These are phyloP conservation scores for Ochetophila trinervis DNA, from an alignment of 306 rosid genomes.

Conservation along the genomic window DNA sequence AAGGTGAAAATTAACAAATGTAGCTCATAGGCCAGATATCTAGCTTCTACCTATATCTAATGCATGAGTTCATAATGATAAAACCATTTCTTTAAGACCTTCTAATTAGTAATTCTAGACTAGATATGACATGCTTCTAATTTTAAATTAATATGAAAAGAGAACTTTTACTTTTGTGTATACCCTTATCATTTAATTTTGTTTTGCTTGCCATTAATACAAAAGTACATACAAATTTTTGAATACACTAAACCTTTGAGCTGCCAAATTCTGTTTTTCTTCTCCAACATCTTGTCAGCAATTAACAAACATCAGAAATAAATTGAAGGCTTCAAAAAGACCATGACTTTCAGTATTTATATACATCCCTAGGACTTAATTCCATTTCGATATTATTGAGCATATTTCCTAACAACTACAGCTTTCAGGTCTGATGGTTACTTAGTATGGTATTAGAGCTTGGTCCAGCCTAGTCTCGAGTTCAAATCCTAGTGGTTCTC, in stretches of 20 bases:
- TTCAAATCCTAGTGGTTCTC: too few relatives aligned
- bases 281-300: not conserved
- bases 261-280: not conserved
- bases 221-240: not conserved
- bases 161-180: not conserved
- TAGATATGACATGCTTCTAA: too few relatives aligned
- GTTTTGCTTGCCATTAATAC: constrained; percentile 1
- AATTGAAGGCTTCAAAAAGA: not conserved
- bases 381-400: too few relatives aligned
- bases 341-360: not conserved
- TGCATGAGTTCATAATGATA: not conserved
- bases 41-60: too few relatives aligned
- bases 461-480: too few relatives aligned
- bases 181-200: not conserved
- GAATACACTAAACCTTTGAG: not conserved
- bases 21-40: too few relatives aligned
- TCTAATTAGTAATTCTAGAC: too few relatives aligned
- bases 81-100: not conserved
- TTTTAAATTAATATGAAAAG: too few relatives aligned
- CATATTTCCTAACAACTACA: too few relatives aligned
- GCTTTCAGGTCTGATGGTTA: too few relatives aligned
- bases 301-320: not conserved
- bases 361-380: not conserved
- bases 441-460: too few relatives aligned
- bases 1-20: too few relatives aligned